Conservation (phyloP, 2,329 filamentous ascomycete species). For the Calonectria naviculata region DNA sequence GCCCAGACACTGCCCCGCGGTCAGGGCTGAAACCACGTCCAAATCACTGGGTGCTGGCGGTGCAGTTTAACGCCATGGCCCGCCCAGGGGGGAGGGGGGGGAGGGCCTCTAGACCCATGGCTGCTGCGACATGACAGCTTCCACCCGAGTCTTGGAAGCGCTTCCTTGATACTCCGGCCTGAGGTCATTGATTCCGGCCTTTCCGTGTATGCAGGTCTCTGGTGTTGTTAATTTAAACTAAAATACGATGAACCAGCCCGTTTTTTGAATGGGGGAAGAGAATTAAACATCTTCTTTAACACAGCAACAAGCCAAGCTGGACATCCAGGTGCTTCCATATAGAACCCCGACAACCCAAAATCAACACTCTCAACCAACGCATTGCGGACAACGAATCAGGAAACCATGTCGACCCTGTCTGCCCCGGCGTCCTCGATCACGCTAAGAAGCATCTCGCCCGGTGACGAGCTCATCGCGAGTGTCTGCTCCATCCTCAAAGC, state of each 20-base stretch:
- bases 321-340: background rate
- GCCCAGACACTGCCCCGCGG: conserved; percentile 1
- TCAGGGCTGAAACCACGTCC: conserved; percentile 1
- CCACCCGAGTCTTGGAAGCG: background rate
- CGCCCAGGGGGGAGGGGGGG: background rate
- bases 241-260: background rate
- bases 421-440: conserved; percentile 8
- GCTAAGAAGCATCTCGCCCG: background rate
- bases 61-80: background rate
- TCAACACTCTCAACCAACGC: background rate
- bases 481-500: conserved; percentile 6
- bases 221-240: background rate
- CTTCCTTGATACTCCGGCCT: background rate
- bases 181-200: background rate
- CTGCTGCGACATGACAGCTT: background rate
- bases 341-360: background rate
- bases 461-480: conserved; percentile 5
- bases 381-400: background rate
- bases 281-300: too few species aligned
- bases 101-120: background rate
- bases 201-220: background rate
- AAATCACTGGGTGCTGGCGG: background rate
- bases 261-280: too few species aligned
- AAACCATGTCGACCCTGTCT: conserved; percentile 11
- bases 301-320: background rate